Conservation (phyloP, 2,329 filamentous ascomycete species). For the Hypoxylon sp. region DNA sequence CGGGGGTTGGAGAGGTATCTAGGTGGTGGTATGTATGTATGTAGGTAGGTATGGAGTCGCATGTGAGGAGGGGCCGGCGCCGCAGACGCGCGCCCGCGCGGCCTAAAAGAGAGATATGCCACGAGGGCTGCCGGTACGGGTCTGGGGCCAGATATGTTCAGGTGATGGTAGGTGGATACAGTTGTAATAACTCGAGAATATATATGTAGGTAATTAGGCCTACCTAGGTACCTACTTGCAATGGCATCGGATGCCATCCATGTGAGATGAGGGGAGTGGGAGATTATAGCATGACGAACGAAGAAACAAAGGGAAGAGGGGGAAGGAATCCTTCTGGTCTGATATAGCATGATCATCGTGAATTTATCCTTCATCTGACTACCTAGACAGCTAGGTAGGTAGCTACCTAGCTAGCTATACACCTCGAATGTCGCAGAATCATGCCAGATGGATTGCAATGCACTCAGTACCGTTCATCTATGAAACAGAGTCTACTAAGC, state of each 20-base stretch:
- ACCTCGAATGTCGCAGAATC: slow-evolving; percentile 6
- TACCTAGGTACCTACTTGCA: not conserved
- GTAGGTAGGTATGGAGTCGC: too few species aligned
- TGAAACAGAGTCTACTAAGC: slow-evolving; percentile 3
- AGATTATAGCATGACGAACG: too few species aligned
- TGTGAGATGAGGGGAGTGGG: not conserved
- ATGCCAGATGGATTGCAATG: slow-evolving; percentile 4
- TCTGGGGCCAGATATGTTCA: too few species aligned
- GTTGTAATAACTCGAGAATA: slow-evolving; percentile 1
- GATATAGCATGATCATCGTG: slow-evolving; percentile 5
- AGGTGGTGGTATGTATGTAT: too few species aligned
- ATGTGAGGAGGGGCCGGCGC: slow-evolving; percentile 10
- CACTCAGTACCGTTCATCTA: not conserved
- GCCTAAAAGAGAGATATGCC: slow-evolving; percentile 15
- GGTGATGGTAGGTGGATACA: too few species aligned
- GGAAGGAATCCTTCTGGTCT: slow-evolving; percentile 4
- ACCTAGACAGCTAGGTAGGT: too few species aligned
- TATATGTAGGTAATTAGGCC: not conserved
- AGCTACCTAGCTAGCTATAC: slow-evolving; percentile 15
- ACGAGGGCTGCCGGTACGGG: too few species aligned
- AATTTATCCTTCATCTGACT: not conserved
- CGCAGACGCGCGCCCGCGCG: slow-evolving; percentile 12
- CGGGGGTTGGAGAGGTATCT: too few species aligned
- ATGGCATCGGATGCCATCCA: not conserved
- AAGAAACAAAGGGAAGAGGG: not conserved